Conservation (phyloP, 202 grass and related monocot genomes). For the Cymbopogon flexuosus region DNA sequence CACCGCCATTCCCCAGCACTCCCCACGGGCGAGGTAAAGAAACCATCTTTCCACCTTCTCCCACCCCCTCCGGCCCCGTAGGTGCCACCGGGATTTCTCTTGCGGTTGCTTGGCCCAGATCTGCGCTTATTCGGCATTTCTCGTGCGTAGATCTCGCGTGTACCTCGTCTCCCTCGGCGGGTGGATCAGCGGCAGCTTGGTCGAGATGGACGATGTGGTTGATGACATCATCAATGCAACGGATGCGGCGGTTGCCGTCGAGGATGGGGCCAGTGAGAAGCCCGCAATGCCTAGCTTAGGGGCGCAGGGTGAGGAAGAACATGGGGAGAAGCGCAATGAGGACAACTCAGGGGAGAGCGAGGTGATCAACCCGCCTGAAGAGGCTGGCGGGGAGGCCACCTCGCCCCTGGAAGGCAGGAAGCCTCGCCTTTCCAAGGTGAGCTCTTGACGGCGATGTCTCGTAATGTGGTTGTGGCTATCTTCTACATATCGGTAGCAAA, state of each 20-base stretch:
- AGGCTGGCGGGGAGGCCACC: slow-evolving; percentile 37
- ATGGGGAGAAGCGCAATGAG: slow-evolving; percentile 30
- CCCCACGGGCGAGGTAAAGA: slow-evolving; percentile 37
- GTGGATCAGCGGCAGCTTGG: not conserved
- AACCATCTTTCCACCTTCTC: not conserved
- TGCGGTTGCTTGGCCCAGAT: slow-evolving; percentile 30
- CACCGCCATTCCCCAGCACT: slow-evolving; percentile 1
- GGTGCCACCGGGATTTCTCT: slow-evolving; percentile 7
- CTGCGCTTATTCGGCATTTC: slow-evolving; percentile 33
- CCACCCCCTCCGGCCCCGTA: not conserved
- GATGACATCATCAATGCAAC: slow-evolving; percentile 11
- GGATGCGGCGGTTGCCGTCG: not conserved
- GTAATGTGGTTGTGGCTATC: not conserved
- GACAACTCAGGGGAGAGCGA: slow-evolving; percentile 43
- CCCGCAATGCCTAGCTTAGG: slow-evolving; percentile 2
- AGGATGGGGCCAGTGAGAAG: slow-evolving; percentile 33
- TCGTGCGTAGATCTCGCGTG: slow-evolving; percentile 30
- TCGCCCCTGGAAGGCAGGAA: slow-evolving; percentile 33
- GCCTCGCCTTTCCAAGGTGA: slow-evolving; percentile 33
- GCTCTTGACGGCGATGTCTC: not conserved
- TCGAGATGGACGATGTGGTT: slow-evolving; percentile 31
- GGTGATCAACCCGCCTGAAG: slow-evolving; percentile 49
- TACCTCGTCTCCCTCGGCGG: not conserved
- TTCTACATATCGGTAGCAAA: not conserved
- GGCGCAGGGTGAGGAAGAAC: not conserved